These are phyloP conservation scores for Tagetes erecta DNA, from an alignment of 129 eudicot genomes.

Conservation along the genomic window DNA sequence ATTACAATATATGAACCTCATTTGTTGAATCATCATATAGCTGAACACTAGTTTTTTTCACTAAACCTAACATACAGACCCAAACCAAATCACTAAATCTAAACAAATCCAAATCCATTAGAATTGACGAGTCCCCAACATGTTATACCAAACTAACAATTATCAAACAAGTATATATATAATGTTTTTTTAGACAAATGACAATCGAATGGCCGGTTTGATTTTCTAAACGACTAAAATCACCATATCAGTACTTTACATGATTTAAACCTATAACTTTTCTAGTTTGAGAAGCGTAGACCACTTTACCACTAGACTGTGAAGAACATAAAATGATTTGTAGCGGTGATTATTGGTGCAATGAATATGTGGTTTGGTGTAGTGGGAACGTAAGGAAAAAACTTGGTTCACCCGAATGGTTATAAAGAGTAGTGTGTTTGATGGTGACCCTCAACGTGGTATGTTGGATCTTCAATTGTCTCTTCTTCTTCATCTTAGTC, in stretches of 20 bases:
- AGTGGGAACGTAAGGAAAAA: constrained; percentile 19
- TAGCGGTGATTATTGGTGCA: constrained; percentile 6
- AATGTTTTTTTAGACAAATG: no score
- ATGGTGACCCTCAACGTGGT: constrained; percentile 38
- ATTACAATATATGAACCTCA: no score
- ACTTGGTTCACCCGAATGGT: constrained; percentile 26
- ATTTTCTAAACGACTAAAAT: no score
- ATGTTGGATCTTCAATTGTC: constrained; percentile 30
- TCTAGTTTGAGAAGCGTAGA: no score
- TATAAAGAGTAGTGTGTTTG: constrained; percentile 18
- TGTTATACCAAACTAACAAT: constrained; percentile 2
- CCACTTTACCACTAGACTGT: no score
- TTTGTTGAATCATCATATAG: background rate
- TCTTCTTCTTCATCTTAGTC: constrained; percentile 19
- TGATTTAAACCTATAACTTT: no score
- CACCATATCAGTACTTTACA: no score
- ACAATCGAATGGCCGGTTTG: no score
- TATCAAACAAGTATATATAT: background rate
- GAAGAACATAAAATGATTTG: background rate
- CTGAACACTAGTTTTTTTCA: background rate
- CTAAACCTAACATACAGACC: background rate
- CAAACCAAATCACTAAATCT: background rate
- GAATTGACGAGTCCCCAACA: background rate
- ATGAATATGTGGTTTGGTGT: constrained; percentile 33
- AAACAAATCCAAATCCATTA: background rate